phyloP scores from a whole-genome alignment of 2,329 filamentous ascomycete genomes.

The Ceratocystis diversiconidia region DNA sequence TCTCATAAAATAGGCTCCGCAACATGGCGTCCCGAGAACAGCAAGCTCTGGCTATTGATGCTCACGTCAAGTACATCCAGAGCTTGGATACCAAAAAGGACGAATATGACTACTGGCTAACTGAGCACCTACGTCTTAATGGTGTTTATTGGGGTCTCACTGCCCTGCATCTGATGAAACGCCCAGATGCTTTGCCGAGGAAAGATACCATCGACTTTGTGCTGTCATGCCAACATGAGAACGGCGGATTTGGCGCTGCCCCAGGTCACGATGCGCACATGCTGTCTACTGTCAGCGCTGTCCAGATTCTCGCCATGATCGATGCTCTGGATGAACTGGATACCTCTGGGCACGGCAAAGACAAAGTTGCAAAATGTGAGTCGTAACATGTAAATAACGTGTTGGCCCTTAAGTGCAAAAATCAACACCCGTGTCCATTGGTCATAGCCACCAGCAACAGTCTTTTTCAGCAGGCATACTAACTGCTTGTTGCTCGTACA shows the following conservation, averaged over 20 bases:
- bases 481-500: slow-evolving; percentile 23
- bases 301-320: slow-evolving; percentile 80
- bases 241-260: slow-evolving; percentile 83
- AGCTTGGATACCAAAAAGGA: slow-evolving; percentile 82
- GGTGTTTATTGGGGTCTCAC: slow-evolving; percentile 95
- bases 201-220: slow-evolving; percentile 78
- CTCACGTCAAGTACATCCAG: slow-evolving; percentile 85
- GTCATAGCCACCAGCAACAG: not conserved
- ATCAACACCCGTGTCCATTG: too few species aligned
- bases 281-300: slow-evolving; percentile 86
- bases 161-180: slow-evolving; percentile 69
- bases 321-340: slow-evolving; percentile 79
- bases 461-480: slow-evolving; percentile 13
- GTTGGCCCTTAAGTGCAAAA: not conserved
- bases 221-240: slow-evolving; percentile 81
- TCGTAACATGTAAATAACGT: slow-evolving; percentile 20
- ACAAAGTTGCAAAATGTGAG: slow-evolving; percentile 67
- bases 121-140: slow-evolving; percentile 87
- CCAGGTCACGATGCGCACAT: slow-evolving; percentile 92
- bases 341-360: slow-evolving; percentile 45
- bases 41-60: slow-evolving; percentile 35
- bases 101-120: slow-evolving; percentile 95
- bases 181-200: slow-evolving; percentile 67
- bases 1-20: not conserved
- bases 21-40: slow-evolving; percentile 24